These are phyloP conservation scores for Phlyctochytrium arcticum DNA, from an alignment of 192 early-diverging fungal species.

Conservation along the genomic window DNA sequence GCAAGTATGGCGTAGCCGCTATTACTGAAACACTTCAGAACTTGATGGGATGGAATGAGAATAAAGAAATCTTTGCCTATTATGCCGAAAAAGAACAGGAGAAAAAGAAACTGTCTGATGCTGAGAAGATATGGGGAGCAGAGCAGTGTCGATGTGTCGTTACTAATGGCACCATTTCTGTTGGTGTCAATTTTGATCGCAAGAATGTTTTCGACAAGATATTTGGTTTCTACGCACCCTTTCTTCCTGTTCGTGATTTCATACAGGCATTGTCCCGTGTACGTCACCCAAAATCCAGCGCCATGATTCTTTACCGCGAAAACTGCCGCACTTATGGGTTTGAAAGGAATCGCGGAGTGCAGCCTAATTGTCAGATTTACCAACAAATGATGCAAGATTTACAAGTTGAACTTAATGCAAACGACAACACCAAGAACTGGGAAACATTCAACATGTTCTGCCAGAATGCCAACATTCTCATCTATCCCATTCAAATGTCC, in stretches of 20 bases:
- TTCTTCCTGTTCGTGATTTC: constrained; percentile 10
- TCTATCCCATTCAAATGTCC: neutral
- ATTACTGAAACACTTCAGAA: neutral
- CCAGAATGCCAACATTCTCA: constrained; percentile 9
- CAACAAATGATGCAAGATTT: constrained; percentile 12
- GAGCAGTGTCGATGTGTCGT: neutral
- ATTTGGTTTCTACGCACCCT: neutral
- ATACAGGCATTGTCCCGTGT: constrained; percentile 13
- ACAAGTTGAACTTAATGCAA: neutral
- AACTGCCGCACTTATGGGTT: neutral
- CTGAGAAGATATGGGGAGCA: constrained; percentile 6
- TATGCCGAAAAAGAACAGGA: constrained; percentile 21
- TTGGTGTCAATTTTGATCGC: constrained; percentile 18
- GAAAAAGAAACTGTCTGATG: constrained; percentile 5
- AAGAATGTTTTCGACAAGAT: constrained; percentile 11
- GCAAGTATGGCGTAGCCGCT: neutral
- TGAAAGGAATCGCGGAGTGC: neutral
- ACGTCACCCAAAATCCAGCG: constrained; percentile 9
- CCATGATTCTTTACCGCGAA: constrained; percentile 3
- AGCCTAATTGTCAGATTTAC: constrained; percentile 3
- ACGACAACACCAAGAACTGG: constrained; percentile 5
- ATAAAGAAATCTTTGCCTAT: constrained; percentile 3
- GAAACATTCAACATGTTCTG: constrained; percentile 11
- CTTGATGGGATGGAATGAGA: constrained; percentile 1
- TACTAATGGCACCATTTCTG: constrained; percentile 19